Base-by-base conservation (phyloP, 75 land plant genomes). In the Larix kaempferi region DNA sequence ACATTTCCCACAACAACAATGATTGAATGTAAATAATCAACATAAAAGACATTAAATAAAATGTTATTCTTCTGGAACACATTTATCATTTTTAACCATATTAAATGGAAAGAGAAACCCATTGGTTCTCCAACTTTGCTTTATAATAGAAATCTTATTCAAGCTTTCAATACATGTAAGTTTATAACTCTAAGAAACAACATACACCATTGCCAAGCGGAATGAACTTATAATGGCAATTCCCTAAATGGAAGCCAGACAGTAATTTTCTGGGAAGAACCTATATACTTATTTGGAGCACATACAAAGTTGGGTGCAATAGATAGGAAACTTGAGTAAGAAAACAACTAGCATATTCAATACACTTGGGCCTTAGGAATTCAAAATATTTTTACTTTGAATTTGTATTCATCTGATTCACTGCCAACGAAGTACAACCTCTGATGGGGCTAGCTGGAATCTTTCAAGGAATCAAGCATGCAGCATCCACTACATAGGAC, bases 1-100 rank as follows among this genome's bases (percentile, higher is more conserved):
- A 75, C 35, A 69, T 37, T 59, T 56, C 13, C 82, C 67, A 61
- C n/a, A 58, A 19, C 76, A 71, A 49, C 54, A 69, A 69, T n/a
- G 22, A 1, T 39, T 35, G 12, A 41, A 69, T 69, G 49, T 39
- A 41, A 37, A 69, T 69, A 69, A 69, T 41, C 72, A 67, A 67
- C 44, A 39, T 6, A 39, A 17, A 22, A 44, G n/a, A 39, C 52
- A 39, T 41, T 41, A 39, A 39, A 16, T n/a, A 41, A 69, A 69
- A 0, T 15, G 16, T 21, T 49, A 41, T 37, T 62, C 12, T 41
- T 69, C 54, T 21, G 14, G 35, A 69, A 69, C 11, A n/a, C 10
- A 29, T 29, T 29, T 29, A 29, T 29, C 0, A 29, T 29, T 29
- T 29, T 29, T 29, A 29, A 29, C 1, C 33, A 0, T 29, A 29